Evolutionary conservation across 345 rosid genomes (phyloP), one percentile per base, ranked within the genome.

Genomic region (Dimocarpus longan): DNA sequence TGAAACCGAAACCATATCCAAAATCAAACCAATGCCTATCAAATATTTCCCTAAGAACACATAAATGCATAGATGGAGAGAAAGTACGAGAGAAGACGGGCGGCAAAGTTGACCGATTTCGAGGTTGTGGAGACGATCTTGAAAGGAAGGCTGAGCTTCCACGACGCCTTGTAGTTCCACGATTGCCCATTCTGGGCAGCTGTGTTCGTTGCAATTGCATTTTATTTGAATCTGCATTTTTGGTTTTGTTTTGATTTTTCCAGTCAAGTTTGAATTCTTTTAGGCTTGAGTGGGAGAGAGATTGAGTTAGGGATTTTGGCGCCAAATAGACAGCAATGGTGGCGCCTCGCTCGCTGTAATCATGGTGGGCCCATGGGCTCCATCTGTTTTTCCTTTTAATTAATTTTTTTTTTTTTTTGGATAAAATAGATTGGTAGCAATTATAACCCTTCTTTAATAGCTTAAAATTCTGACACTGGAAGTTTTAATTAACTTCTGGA

Each of bases 131-230:
- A 96, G 75, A 54, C 85, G 87, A 50, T 80, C 85, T 59, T 85
- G 86, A 73, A 89, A 90, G 5, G 89, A 83, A 24, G 95, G 86
- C 65, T 94, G 95, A 13, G 79, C 86, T 81, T 96, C 97, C 19
- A 94, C 85, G 10, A 81, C 88, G 48, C 98, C 98, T 91, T 94
- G 99, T 57, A 96, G 57, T 76, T 96, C 99, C 6, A 96, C 50
- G n/a, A 96, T 85, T 44, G 89, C 91, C 98, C 99, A 96, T 65
- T 94, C 97, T n/a, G 84, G 91, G 71, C 99, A 96, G 21, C 81
- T 82, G 11, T 86, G 94, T 32, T 80, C 91, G 42, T 92, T 92
- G 54, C 98, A 94, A 24, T 87, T 81, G 70, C 99, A 95, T 86
- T 90, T 93, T 71, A 96, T 88, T 79, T 86, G 82, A 50, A 94